Evolutionary conservation across 2,329 filamentous ascomycete species (phyloP), one percentile per base, ranked within the genome.

Genomic region (Stemphylium lycopersici): DNA sequence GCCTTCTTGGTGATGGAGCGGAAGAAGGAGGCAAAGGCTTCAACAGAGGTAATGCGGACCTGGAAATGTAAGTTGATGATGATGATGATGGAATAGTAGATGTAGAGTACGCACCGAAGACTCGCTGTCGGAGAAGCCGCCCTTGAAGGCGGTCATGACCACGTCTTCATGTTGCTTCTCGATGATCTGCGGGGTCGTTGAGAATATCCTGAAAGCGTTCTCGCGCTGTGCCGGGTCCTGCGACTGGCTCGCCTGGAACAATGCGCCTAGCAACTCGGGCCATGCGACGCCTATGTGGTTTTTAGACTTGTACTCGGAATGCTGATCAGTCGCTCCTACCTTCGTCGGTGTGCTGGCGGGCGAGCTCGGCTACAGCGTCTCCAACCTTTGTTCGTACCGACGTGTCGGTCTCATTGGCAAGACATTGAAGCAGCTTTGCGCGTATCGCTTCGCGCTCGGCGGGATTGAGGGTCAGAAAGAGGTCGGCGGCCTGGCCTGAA

Each of bases 21-120:
- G 84, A 99, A 99, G 80, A 99, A 98, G 3, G 93, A 88, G 15
- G 93, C 90, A 73, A 99, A 99, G 6, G 95, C 95, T 73, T 97
- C 93, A 87, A 98, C 96, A 51, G 95, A 93, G 41, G 93, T 89
- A 54, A 99, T 86, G 62, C 92, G 90, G 53, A 99, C 93, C 86
- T 93, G 61, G 32, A n/a, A 18, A 34, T 18, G 57, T 68, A 33
- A 65, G 62, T 48, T 4, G 33, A n/a, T 32, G 15, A 16, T 15
- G 34, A 10, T 4, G 33, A n/a, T 32, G 15, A 16, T 15, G 34
- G 12, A 22, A 45, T 32, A 31, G 22, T 16, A 16, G 6, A 18
- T 29, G 40, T 6, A 31, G 8, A 12, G 16, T 18, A 52, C 65
- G 67, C 83, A 93, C 91, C 61, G 87, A 81, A 55, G 93, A 88